phyloP scores from a whole-genome alignment of 176 grass and related monocot genomes.

The Phoenix roebelenii region DNA sequence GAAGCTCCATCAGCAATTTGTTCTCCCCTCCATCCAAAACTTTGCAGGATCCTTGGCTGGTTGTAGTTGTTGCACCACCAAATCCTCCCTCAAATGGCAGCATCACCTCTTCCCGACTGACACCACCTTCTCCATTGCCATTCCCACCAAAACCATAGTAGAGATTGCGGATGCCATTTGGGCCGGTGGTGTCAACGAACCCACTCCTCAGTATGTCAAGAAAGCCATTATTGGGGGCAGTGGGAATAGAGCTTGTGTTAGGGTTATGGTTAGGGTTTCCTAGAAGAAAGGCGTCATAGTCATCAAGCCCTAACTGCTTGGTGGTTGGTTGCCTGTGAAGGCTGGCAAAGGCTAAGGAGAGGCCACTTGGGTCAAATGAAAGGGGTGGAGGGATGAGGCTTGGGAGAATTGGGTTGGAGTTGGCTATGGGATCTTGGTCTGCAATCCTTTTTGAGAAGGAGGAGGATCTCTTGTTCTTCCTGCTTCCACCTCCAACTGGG shows the following conservation, averaged over 20 bases:
- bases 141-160: slow-evolving; percentile 1
- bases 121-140: not conserved
- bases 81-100: not conserved
- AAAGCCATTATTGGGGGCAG: not conserved
- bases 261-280: not conserved
- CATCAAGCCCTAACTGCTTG: not conserved
- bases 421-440: not conserved
- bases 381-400: not conserved
- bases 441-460: not conserved
- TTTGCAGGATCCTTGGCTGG: slow-evolving; percentile 4
- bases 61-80: not conserved
- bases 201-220: slow-evolving; percentile 15
- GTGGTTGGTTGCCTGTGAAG: not conserved
- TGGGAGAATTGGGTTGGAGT: not conserved
- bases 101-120: not conserved
- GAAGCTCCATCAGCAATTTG: slow-evolving; percentile 3
- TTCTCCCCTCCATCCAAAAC: not conserved
- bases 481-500: slow-evolving; percentile 10
- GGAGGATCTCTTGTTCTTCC: not conserved
- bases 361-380: slow-evolving; percentile 8
- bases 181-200: not conserved
- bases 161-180: not conserved
- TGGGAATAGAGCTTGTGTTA: not conserved
- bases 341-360: not conserved
- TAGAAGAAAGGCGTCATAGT: not conserved